Evolutionary conservation across 352 stramenopile genomes (phyloP).

Genomic region (Globisporangium okanoganense): DNA sequence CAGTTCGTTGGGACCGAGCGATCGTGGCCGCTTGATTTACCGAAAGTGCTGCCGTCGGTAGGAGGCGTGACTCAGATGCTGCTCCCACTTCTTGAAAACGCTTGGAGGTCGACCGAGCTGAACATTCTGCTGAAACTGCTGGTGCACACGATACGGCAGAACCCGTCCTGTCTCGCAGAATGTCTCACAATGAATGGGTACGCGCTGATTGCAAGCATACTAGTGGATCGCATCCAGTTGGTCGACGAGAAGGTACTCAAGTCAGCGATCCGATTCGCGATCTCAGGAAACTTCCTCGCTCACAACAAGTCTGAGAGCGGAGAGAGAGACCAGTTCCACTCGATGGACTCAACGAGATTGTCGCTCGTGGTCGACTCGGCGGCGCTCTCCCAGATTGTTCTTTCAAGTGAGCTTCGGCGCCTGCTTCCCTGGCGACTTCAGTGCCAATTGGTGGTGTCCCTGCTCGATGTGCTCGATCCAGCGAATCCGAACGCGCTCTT

Average conservation of each 20-base stretch:
- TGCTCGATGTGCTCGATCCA: constrained; percentile 40
- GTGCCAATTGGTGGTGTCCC: constrained; percentile 42
- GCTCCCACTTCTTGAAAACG: constrained; percentile 55
- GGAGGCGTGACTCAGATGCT: constrained; percentile 56
- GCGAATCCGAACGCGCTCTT: constrained; percentile 75
- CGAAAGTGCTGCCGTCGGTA: constrained; percentile 53
- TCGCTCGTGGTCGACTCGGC: constrained; percentile 52
- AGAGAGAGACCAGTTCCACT: not conserved
- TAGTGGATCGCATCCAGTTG: constrained; percentile 36
- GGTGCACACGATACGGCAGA: constrained; percentile 41
- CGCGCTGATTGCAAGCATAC: constrained; percentile 38
- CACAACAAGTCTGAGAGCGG: constrained; percentile 9
- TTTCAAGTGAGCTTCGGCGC: constrained; percentile 42
- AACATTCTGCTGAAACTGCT: constrained; percentile 44
- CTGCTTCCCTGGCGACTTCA: constrained; percentile 38
- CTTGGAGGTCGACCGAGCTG: constrained; percentile 43
- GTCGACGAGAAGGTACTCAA: constrained; percentile 48
- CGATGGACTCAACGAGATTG: not conserved
- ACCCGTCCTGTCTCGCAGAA: constrained; percentile 54
- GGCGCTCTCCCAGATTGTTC: constrained; percentile 50
- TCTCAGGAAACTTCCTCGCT: constrained; percentile 34
- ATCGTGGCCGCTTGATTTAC: constrained; percentile 45
- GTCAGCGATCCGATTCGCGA: constrained; percentile 36
- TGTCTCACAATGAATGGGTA: constrained; percentile 61
- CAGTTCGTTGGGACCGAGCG: constrained; percentile 54